These are phyloP conservation scores for Leccinum pachyderme DNA, from an alignment of 1,284 basidiomycete species.

Conservation along the genomic window DNA sequence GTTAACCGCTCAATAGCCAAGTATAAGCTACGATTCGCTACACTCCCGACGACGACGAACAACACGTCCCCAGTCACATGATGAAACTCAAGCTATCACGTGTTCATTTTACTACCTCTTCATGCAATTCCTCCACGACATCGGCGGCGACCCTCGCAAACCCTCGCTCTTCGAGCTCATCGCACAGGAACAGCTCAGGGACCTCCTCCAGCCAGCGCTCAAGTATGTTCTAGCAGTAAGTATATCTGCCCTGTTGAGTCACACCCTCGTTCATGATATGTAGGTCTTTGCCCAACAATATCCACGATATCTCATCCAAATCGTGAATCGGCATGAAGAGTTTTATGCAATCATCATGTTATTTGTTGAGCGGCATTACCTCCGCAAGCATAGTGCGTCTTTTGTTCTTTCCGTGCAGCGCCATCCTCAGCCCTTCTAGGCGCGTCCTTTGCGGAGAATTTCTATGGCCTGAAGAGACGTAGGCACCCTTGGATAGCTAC, in stretches of 20 bases:
- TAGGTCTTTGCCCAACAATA: slow-evolving; percentile 95
- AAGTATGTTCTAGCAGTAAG: slow-evolving; percentile 92
- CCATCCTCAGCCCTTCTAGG: slow-evolving; percentile 41
- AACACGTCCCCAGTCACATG: slow-evolving; percentile 12
- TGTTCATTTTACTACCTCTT: slow-evolving; percentile 1
- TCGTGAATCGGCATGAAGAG: slow-evolving; percentile 96
- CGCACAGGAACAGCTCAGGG: slow-evolving; percentile 92
- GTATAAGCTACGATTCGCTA: too few relatives aligned
- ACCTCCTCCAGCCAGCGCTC: slow-evolving; percentile 91
- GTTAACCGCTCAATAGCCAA: too few relatives aligned
- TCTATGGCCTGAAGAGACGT: slow-evolving; percentile 85
- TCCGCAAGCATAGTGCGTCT: slow-evolving; percentile 73
- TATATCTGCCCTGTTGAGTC: neutral
- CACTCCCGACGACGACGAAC: neutral
- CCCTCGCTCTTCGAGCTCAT: slow-evolving; percentile 96
- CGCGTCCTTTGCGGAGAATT: slow-evolving; percentile 90
- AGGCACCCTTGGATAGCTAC: slow-evolving; percentile 68
- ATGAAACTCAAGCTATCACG: slow-evolving; percentile 30
- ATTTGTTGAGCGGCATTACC: slow-evolving; percentile 88
- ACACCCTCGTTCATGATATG: neutral
- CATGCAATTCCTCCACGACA: slow-evolving; percentile 83
- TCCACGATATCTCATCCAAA: slow-evolving; percentile 86
- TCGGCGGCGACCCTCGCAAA: slow-evolving; percentile 68
- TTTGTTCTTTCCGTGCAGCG: neutral
- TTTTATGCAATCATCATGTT: slow-evolving; percentile 90